Evolutionary conservation across 352 stramenopile genomes (phyloP), one percentile per base, ranked within the genome.

Genomic region (Pythium inflatum): DNA sequence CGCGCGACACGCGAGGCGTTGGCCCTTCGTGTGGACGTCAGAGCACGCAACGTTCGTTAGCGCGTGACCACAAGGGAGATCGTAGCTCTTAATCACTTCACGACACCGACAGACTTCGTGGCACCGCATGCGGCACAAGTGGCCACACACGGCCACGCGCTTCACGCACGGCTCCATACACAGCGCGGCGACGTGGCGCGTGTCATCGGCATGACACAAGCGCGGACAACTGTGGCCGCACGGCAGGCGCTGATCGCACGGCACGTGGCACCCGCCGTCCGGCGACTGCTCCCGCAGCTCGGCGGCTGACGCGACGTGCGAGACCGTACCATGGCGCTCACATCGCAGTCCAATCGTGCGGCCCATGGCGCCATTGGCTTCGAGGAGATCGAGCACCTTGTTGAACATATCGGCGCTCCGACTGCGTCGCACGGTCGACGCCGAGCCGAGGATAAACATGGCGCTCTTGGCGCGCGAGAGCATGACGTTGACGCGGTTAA

Each of bases 401-500:
- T 75, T 49, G 75, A 86, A 95, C 30, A 87, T 70, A 3, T 56
- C 66, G 7, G 72, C 82, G 60, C 77, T 87, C 30, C 66, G 45
- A 57, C 54, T 65, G 33, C 45, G 78, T 73, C 48, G 74, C 43
- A 62, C 75, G 50, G 71, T 94, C 71, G 11, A 46, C n/a, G 54
- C 45, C 31, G 63, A 70, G 31, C 87, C 90, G 24, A 95, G 68
- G 2, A 92, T 43, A n/a, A 84, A 70, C 70, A 91, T 63, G 8
- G 78, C 81, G 51, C 82, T 73, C 57, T 80, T 87, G 18, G 85
- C 85, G 59, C 85, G 75, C 16, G 82, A 92, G 1, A 90, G 71
- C 20, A 89, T 72, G 13, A 92, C 85, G 38, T 91, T 91, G 22
- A 92, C 81, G n/a, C 85, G 74, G 68, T 92, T 89, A 3, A 76